phyloP scores from a whole-genome alignment of 176 grass and related monocot genomes.

The Juncus effusus region DNA sequence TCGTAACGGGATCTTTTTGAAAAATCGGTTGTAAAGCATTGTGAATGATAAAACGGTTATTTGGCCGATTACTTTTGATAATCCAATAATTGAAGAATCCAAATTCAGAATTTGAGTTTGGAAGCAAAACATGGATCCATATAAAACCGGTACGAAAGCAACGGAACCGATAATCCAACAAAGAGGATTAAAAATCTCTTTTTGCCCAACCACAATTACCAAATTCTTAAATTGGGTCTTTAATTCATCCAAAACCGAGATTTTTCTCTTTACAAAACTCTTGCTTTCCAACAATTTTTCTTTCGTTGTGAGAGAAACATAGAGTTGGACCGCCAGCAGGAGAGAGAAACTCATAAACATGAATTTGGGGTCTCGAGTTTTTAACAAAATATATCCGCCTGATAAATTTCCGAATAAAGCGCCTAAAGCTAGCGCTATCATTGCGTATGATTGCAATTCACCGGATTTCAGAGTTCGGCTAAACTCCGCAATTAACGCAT shows the following conservation, averaged over 20 bases:
- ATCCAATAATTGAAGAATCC: slow-evolving; percentile 66
- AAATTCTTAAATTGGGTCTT: slow-evolving; percentile 53
- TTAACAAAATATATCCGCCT: slow-evolving; percentile 59
- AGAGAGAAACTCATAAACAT: slow-evolving; percentile 69
- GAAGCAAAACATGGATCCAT: slow-evolving; percentile 82
- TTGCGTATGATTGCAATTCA: slow-evolving; percentile 70
- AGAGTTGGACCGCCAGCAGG: slow-evolving; percentile 60
- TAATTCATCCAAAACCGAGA: slow-evolving; percentile 43
- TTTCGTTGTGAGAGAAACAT: slow-evolving; percentile 53
- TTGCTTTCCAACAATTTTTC: slow-evolving; percentile 39
- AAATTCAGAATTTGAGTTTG: slow-evolving; percentile 77
- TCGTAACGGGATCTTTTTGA: slow-evolving; percentile 64
- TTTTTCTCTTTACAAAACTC: slow-evolving; percentile 14
- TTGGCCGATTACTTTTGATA: slow-evolving; percentile 79
- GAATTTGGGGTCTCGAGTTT: slow-evolving; percentile 58
- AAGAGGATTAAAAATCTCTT: slow-evolving; percentile 60
- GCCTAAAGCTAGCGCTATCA: slow-evolving; percentile 68
- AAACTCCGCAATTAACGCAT: slow-evolving; percentile 72
- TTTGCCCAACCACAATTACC: slow-evolving; percentile 36
- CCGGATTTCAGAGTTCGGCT: slow-evolving; percentile 58
- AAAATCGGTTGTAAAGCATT: slow-evolving; percentile 47
- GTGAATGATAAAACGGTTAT: slow-evolving; percentile 70
- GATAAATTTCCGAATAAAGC: slow-evolving; percentile 70
- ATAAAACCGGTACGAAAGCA: slow-evolving; percentile 66
- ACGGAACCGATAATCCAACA: slow-evolving; percentile 76